Evolutionary conservation across 2,329 filamentous ascomycete genomes (phyloP).

Genomic region (Penicillium carneum): DNA sequence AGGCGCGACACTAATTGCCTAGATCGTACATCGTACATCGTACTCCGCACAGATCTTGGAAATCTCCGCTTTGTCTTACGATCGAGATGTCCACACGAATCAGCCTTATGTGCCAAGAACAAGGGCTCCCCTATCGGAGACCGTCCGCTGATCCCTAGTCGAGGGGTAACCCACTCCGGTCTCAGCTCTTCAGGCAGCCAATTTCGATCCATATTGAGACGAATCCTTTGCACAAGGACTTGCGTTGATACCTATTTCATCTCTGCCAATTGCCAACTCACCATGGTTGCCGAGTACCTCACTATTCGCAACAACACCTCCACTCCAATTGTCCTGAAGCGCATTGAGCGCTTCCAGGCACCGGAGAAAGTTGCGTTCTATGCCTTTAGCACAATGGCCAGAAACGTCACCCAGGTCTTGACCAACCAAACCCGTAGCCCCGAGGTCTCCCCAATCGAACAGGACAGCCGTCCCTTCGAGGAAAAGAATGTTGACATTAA

Average conservation of each 20-base stretch:
- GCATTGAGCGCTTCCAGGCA: slow-evolving; percentile 75
- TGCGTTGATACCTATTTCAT: not conserved
- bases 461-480: slow-evolving; percentile 66
- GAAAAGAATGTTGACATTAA: slow-evolving; percentile 68
- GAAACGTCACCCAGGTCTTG: slow-evolving; percentile 55
- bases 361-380: slow-evolving; percentile 48
- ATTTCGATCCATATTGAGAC: slow-evolving; percentile 7
- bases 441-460: slow-evolving; percentile 53
- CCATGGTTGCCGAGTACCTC: slow-evolving; percentile 58
- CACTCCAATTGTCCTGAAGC: slow-evolving; percentile 73
- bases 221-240: not conserved
- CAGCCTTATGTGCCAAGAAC: slow-evolving; percentile 28
- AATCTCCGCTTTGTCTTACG: slow-evolving; percentile 9
- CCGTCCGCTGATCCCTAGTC: slow-evolving; percentile 27
- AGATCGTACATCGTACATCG: not conserved
- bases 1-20: not conserved
- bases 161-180: slow-evolving; percentile 27
- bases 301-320: slow-evolving; percentile 83
- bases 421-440: slow-evolving; percentile 54
- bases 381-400: slow-evolving; percentile 55
- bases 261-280: slow-evolving; percentile 13
- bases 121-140: slow-evolving; percentile 22
- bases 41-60: not conserved
- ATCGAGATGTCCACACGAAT: slow-evolving; percentile 20
- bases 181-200: slow-evolving; percentile 12